Base-by-base conservation (phyloP, 192 early-diverging fungal genomes). In the Spizellomyces sp. region DNA sequence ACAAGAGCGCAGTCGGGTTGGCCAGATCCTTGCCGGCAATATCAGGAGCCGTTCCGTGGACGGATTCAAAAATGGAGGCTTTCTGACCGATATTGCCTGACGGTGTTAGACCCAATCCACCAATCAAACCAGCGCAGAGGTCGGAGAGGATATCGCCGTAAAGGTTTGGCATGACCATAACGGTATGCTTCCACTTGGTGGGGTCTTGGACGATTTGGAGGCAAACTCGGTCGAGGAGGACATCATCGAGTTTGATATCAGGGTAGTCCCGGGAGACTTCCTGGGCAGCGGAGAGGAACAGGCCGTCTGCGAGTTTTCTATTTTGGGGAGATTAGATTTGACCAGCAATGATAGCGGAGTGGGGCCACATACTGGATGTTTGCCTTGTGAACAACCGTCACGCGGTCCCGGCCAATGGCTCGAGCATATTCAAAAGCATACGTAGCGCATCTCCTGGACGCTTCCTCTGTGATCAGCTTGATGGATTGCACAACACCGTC, bases 161-260 rank as follows among this genome's bases (percentile, higher is more conserved):
- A 76, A 99, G 87, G 90, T 99, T 99, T 61, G 97, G 97, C 96
- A 99, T 98, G 75, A 97, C 97, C 95, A 99, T 96, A 77, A 99
- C 97, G 21, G 93, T 95, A 75, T 93, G 84, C 48, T 87, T 88
- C 73, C 88, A 99, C 66, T 93, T 85, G 59, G 89, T 83, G 7
- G 95, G 97, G 83, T 97, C 92, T 85, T 95, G 91, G 62, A 95
- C 94, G 66, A 99, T 95, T 63, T 76, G 67, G 48, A 97, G 84
- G 81, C 97, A 98, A 50, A 94, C 93, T 68, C 94, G 89, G 84
- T 99, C 97, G 71, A 99, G 89, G 58, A 98, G 85, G 52, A 92
- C 87, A 63, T 96, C 94, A 75, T 95, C 87, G 68, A 98, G 92
- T 79, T 91, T 85, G 78, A 99, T 92, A 66, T 91, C 84, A 52